Percentiles rank a stretch among this genome's conserved stretches.
Evolutionary conservation across 2,329 filamentous ascomycete genomes (phyloP).

Genomic region (Teratosphaeria nubilosa): DNA sequence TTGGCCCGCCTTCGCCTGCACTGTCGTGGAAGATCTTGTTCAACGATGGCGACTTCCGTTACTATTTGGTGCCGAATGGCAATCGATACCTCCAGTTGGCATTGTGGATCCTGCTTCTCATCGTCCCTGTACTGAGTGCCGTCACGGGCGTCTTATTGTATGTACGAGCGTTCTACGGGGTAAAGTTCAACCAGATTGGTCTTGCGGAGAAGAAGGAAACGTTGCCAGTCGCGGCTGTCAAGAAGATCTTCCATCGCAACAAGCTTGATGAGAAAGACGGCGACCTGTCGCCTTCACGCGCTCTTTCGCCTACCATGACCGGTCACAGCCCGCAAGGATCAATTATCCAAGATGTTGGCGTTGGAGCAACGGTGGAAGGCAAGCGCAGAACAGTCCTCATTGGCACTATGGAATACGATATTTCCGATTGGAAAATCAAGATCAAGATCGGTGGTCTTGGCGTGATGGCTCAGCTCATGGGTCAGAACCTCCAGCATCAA

Average conservation of each 20-base stretch:
- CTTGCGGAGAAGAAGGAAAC: slow-evolving; percentile 39
- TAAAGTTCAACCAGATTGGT: slow-evolving; percentile 53
- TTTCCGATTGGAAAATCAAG: slow-evolving; percentile 60
- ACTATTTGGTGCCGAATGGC: slow-evolving; percentile 44
- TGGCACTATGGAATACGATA: slow-evolving; percentile 63
- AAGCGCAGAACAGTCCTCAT: slow-evolving; percentile 50
- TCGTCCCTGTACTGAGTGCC: slow-evolving; percentile 44
- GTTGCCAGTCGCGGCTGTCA: slow-evolving; percentile 19
- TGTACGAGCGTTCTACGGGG: slow-evolving; percentile 52
- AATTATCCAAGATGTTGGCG: slow-evolving; percentile 14
- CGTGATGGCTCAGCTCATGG: slow-evolving; percentile 62
- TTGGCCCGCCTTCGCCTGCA: slow-evolving; percentile 43
- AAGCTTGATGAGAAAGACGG: slow-evolving; percentile 17
- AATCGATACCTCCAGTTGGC: slow-evolving; percentile 44
- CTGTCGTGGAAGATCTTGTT: slow-evolving; percentile 47
- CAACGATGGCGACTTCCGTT: slow-evolving; percentile 45
- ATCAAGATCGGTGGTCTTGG: slow-evolving; percentile 62
- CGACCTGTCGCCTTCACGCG: slow-evolving; percentile 5
- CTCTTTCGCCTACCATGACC: slow-evolving; percentile 7
- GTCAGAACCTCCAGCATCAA: slow-evolving; percentile 53
- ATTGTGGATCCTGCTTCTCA: slow-evolving; percentile 44
- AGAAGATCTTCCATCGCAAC: slow-evolving; percentile 14
- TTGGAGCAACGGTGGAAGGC: slow-evolving; percentile 14
- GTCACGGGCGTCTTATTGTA: slow-evolving; percentile 45
- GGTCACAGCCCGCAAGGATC: slow-evolving; percentile 7